Base-by-base conservation (phyloP, 768 basidiomycete species). In the Rubroboletus satanas region DNA sequence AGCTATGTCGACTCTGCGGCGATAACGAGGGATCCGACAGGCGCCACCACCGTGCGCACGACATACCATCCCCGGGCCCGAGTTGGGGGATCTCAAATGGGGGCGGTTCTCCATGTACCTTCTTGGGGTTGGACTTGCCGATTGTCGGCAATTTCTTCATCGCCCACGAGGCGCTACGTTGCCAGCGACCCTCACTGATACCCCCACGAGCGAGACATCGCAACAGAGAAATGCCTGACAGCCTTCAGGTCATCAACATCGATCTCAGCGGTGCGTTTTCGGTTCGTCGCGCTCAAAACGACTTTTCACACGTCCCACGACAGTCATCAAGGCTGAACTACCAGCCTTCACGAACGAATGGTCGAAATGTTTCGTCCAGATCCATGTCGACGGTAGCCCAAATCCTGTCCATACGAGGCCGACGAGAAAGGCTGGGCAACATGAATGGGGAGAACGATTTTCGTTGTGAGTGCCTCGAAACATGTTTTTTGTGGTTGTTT, bases 251-350 rank as follows among this genome's bases (percentile, higher is more conserved):
- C 4, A 71, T 77, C 31, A 55, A 57, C 45, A 36, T 65, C 38
- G 58, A 63, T 41, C 49, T 65, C 54, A 60, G 46, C 18, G 29
- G 64, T 66, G 18, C n/a, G 61, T 60, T 26, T 21, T 9, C 5
- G 5, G 17, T 35, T 17, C 14, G 8, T 9, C 4, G 21, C 7
- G 9, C 17, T 31, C 23, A n/a, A 49, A 62, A 56, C 10, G n/a
- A 23, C 31, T 32, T 54, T 14, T 43, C n/a, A 23, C 36, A 5
- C 1, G 9, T 26, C 33, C 1, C 10, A 5, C n/a, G 17, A 14
- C 35, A 68, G 67, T 68, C 55, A 35, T 69, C 55, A 68, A 44
- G 32, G 67, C 61, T 0, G 65, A 66, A n/a, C 29, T 68, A 36
- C 67, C 67, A 0, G 52, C 32, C 0, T 50, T 54, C 43, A 11